These are phyloP conservation scores for Dicorynia guianensis DNA, from an alignment of 306 rosid species.

Conservation along the genomic window DNA sequence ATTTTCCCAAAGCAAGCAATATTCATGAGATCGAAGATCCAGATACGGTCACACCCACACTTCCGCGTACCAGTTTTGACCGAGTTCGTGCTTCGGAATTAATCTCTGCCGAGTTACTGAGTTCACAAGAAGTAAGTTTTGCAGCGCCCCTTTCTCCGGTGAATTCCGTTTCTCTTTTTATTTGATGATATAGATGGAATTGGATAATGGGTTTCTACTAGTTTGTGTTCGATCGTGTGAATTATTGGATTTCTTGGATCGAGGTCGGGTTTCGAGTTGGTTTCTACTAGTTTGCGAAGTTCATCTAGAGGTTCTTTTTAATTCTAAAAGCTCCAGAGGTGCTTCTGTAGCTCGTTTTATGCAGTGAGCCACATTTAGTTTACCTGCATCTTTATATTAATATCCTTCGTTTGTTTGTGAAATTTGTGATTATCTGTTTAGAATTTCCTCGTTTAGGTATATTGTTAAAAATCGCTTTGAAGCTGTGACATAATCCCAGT, in stretches of 20 bases:
- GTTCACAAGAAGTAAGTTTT: slow-evolving; percentile 66
- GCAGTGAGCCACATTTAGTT: not conserved
- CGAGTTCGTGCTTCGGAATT: slow-evolving; percentile 61
- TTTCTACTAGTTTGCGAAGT: not conserved
- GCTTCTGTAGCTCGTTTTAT: slow-evolving; percentile 22
- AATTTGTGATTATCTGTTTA: slow-evolving; percentile 12
- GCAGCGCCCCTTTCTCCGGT: slow-evolving; percentile 7
- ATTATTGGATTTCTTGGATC: slow-evolving; percentile 38
- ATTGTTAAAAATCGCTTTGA: not conserved
- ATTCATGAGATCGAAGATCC: slow-evolving; percentile 60
- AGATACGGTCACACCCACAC: slow-evolving; percentile 32
- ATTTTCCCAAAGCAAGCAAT: slow-evolving; percentile 54
- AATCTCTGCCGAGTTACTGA: slow-evolving; percentile 61
- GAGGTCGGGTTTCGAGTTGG: not conserved
- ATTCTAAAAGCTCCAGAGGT: too few relatives aligned
- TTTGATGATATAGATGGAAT: not conserved
- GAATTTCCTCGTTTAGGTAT: slow-evolving; percentile 25
- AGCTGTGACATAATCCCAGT: too few relatives aligned
- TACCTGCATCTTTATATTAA: not conserved
- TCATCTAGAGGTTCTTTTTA: slow-evolving; percentile 22
- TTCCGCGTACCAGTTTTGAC: slow-evolving; percentile 44
- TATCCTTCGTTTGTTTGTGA: slow-evolving; percentile 12
- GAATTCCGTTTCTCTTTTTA: slow-evolving; percentile 7
- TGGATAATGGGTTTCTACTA: slow-evolving; percentile 8
- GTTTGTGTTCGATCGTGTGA: slow-evolving; percentile 14